Percentiles rank a stretch among this genome's conserved stretches.
Evolutionary conservation across 805 yeast genomes (phyloP).

Genomic region (Cyberlindnera saturnus): DNA sequence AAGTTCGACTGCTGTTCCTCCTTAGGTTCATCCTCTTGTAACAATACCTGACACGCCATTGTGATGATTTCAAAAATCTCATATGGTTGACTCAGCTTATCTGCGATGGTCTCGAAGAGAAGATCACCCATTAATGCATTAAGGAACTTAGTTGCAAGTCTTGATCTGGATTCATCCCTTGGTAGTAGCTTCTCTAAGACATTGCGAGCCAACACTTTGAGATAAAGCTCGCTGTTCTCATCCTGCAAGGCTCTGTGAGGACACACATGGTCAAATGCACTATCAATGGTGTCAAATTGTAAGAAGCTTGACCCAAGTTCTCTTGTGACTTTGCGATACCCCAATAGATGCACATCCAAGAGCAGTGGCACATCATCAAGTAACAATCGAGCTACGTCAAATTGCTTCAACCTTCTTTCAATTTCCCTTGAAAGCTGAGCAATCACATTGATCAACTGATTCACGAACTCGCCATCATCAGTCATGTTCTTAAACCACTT

Average conservation of each 20-base stretch:
- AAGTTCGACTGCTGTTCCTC: background rate
- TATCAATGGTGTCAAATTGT: constrained; percentile 27
- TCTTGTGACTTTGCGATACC: constrained; percentile 23
- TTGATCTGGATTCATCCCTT: constrained; percentile 33
- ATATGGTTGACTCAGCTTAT: constrained; percentile 45
- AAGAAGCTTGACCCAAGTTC: constrained; percentile 27
- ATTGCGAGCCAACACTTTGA: constrained; percentile 29
- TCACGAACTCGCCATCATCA: constrained; percentile 35
- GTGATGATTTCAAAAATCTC: constrained; percentile 38
- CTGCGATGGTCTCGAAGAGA: constrained; percentile 34
- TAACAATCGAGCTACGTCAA: constrained; percentile 32
- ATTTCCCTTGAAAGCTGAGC: constrained; percentile 36
- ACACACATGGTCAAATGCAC: constrained; percentile 28
- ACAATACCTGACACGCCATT: constrained; percentile 10
- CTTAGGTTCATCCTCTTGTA: background rate
- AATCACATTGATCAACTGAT: constrained; percentile 32
- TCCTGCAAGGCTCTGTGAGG: constrained; percentile 30
- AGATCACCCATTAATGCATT: constrained; percentile 37
- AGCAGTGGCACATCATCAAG: constrained; percentile 41
- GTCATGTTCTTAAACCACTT: constrained; percentile 39
- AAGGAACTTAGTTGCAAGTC: constrained; percentile 32
- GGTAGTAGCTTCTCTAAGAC: constrained; percentile 34
- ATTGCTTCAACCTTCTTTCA: constrained; percentile 25
- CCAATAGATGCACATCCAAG: constrained; percentile 31
- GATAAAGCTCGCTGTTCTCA: constrained; percentile 25